A percentile compares a stretch with the other conserved stretches of the same genome.
Conservation (phyloP, 192 early-diverging fungal species). For the Gryganskiella cystojenkinii region DNA sequence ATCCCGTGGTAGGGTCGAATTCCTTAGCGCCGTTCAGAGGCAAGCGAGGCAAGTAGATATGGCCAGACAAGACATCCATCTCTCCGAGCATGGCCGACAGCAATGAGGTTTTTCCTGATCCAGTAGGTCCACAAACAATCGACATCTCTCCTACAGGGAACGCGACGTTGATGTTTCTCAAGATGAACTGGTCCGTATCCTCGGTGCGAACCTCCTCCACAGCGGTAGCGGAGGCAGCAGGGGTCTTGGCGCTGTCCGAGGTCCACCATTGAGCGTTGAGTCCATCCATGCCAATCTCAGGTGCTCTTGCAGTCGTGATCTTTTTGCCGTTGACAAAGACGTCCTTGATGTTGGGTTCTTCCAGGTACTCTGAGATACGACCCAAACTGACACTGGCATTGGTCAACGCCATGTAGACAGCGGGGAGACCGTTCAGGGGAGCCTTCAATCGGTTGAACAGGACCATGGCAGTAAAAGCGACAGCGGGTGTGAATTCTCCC, state of each 20-base stretch:
- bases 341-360: slow-evolving; percentile 65
- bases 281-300: slow-evolving; percentile 50
- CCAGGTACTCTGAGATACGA: slow-evolving; percentile 57
- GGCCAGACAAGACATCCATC: slow-evolving; percentile 62
- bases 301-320: slow-evolving; percentile 8
- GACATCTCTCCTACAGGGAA: slow-evolving; percentile 73
- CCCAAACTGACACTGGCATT: slow-evolving; percentile 58
- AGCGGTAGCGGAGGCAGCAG: slow-evolving; percentile 4
- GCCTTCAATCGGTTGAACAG: slow-evolving; percentile 67
- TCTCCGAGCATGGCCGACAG: slow-evolving; percentile 81
- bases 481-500: slow-evolving; percentile 70
- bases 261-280: slow-evolving; percentile 54
- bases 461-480: slow-evolving; percentile 79
- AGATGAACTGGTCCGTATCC: slow-evolving; percentile 56
- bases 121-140: slow-evolving; percentile 81
- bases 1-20: slow-evolving; percentile 47
- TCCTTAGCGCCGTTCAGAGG: slow-evolving; percentile 29
- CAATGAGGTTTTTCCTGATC: slow-evolving; percentile 81
- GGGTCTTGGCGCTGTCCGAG: slow-evolving; percentile 48
- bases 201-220: slow-evolving; percentile 12
- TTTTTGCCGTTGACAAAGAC: slow-evolving; percentile 38
- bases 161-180: slow-evolving; percentile 64
- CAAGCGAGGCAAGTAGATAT: slow-evolving; percentile 44
- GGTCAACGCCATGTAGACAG: slow-evolving; percentile 53
- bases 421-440: slow-evolving; percentile 60